Base-by-base conservation (phyloP, 73 alveolate species). In the Blepharisma japonicum region DNA sequence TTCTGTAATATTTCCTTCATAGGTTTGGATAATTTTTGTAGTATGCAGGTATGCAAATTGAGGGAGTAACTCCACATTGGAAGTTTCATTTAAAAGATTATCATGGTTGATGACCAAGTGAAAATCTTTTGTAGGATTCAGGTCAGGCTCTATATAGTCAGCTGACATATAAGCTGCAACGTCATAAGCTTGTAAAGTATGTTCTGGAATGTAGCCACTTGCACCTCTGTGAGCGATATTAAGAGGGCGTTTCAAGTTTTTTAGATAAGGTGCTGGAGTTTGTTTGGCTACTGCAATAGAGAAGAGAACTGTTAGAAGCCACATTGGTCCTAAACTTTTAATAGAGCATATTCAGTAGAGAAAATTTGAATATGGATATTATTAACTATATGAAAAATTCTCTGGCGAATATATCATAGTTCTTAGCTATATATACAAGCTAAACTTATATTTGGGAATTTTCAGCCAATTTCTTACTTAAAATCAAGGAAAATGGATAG, bases 151-250 rank as follows among this genome's bases (percentile, higher is more conserved):
- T 21, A 81, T 85, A 68, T 80, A 88, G 61, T 88, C 88, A 6
- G 88, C 82, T 11, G 90, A 90, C 56, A 55, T 81, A 53, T 61
- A 85, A 71, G 56, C 67, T 6, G 95, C 92, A 45, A 66, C 50
- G 47, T 80, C 56, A 70, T 88, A 85, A 8, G 87, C 86, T 6
- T 80, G 83, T 0, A 47, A 42, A 20, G 95, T 68, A 56, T 88
- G 95, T 71, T 88, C 95, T 0, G 95, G 95, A 45, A 87, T 45
- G 38, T 68, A 51, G 6, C 94, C 91, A 21, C 72, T 79, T 25
- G 92, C 79, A 32, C 95, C 95, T 68, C 95, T 71, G 72, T 85
- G 95, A 21, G 94, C 91, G 9, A 87, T 55, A 6, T 84, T 86
- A 11, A 83, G 67, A 18, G 90, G 90, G 8, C 86, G 8, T 8